Conservation (phyloP, 1,139 yeast genomes). For the Yamadazyma jaroonii region DNA sequence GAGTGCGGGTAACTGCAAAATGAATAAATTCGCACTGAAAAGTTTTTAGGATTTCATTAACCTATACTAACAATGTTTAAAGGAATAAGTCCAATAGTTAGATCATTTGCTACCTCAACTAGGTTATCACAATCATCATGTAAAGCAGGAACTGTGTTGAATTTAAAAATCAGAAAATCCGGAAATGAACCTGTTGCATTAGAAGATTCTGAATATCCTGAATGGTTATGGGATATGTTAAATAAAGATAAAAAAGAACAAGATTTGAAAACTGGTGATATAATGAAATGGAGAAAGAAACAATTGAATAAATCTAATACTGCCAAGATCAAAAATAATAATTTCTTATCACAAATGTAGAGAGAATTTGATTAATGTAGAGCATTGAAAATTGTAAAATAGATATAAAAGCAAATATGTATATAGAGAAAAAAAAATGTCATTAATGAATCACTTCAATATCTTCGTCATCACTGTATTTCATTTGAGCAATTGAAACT, state of each 20-base stretch:
- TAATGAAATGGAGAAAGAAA: conserved; percentile 66
- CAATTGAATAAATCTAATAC: conserved; percentile 67
- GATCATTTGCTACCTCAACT: background rate
- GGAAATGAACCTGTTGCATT: conserved; percentile 91
- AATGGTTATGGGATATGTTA: conserved; percentile 90
- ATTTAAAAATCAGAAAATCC: conserved; percentile 70
- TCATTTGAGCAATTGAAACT: conserved; percentile 37
- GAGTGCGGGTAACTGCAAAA: conserved; percentile 1
- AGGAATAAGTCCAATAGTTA: background rate
- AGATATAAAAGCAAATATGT: background rate
- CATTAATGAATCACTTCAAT: conserved; percentile 12
- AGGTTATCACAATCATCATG: conserved; percentile 34
- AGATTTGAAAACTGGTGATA: conserved; percentile 54
- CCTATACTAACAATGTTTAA: background rate
- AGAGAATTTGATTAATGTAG: too few species aligned
- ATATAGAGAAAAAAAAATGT: background rate
- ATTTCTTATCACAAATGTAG: conserved; percentile 61
- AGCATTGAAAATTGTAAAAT: background rate
- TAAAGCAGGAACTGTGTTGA: conserved; percentile 76
- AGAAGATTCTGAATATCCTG: conserved; percentile 87
- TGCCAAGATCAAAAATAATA: conserved; percentile 69
- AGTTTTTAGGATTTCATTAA: background rate
- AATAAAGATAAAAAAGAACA: conserved; percentile 58
- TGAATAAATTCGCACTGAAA: background rate
- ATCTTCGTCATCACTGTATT: conserved; percentile 26